Conservation (phyloP, 2,329 filamentous ascomycete genomes). For the Colletotrichum sp. region DNA sequence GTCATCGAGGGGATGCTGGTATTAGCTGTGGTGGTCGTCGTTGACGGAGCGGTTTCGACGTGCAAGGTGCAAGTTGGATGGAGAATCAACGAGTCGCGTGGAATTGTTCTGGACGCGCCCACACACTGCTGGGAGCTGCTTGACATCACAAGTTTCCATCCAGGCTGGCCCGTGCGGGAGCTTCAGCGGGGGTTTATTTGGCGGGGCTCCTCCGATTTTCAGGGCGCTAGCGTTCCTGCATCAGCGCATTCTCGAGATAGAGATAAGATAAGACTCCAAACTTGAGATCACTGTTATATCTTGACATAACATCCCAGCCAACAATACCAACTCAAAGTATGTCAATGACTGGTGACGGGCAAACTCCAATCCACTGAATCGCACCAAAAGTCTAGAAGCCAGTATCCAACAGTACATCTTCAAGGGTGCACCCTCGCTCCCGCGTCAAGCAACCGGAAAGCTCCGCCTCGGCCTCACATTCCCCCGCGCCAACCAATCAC, state of each 20-base stretch:
- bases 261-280: neutral
- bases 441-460: neutral
- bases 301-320: neutral
- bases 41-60: neutral
- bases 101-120: neutral
- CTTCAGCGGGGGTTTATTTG: constrained; percentile 3
- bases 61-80: neutral
- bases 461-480: constrained; percentile 2
- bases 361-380: neutral
- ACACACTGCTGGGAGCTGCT: neutral
- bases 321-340: neutral
- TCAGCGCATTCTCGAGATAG: neutral
- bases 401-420: neutral
- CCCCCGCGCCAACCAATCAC: neutral
- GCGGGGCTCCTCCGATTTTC: neutral
- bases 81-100: neutral
- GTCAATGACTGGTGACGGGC: neutral
- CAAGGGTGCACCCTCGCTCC: neutral
- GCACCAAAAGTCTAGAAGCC: neutral
- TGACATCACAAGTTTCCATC: constrained; percentile 4
- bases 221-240: constrained; percentile 3
- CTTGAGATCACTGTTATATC: neutral
- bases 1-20: neutral
- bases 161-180: constrained; percentile 3
- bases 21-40: neutral